A percentile compares a stretch with the other conserved stretches of the same genome.
These are phyloP conservation scores for Beauveria medogensis DNA, from an alignment of 2,329 filamentous ascomycete genomes.

Conservation along the genomic window DNA sequence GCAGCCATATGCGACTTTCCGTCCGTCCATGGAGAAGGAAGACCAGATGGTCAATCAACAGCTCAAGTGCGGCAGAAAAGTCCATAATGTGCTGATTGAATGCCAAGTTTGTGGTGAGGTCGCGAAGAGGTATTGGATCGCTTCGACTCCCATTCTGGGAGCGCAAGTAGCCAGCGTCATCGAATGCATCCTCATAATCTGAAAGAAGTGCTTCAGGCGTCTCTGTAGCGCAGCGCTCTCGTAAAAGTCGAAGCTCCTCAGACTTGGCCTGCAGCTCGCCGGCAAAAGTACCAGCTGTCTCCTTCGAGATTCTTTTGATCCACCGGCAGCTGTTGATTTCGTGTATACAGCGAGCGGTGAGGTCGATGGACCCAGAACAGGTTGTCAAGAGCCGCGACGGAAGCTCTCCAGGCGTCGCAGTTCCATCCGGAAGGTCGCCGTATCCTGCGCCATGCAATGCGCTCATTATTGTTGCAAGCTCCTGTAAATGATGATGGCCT, in stretches of 20 bases:
- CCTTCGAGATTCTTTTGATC: constrained; percentile 17
- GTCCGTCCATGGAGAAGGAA: constrained; percentile 28
- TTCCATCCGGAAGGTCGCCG: not conserved
- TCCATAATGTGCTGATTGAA: constrained; percentile 34
- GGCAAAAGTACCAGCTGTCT: constrained; percentile 16
- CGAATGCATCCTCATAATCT: constrained; percentile 32
- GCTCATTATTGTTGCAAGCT: not conserved
- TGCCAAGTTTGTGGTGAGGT: constrained; percentile 36
- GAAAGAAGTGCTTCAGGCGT: constrained; percentile 33
- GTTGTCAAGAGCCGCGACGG: constrained; percentile 20
- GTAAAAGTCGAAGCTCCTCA: constrained; percentile 19
- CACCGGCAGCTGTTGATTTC: constrained; percentile 23
- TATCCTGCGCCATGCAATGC: not conserved
- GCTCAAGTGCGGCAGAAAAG: constrained; percentile 20
- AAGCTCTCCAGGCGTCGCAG: not conserved
- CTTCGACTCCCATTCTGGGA: constrained; percentile 12
- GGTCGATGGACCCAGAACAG: constrained; percentile 18
- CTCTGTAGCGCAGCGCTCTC: constrained; percentile 19
- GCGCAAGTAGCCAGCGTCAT: constrained; percentile 26
- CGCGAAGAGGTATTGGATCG: constrained; percentile 23
- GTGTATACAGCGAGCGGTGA: constrained; percentile 19
- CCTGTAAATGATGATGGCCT: not conserved
- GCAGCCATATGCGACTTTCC: constrained; percentile 32
- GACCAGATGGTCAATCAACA: constrained; percentile 28
- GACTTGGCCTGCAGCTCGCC: constrained; percentile 16